Evolutionary conservation across 495 filamentous ascomycete species (phyloP).

Genomic region (Aspergillus taichungensis): DNA sequence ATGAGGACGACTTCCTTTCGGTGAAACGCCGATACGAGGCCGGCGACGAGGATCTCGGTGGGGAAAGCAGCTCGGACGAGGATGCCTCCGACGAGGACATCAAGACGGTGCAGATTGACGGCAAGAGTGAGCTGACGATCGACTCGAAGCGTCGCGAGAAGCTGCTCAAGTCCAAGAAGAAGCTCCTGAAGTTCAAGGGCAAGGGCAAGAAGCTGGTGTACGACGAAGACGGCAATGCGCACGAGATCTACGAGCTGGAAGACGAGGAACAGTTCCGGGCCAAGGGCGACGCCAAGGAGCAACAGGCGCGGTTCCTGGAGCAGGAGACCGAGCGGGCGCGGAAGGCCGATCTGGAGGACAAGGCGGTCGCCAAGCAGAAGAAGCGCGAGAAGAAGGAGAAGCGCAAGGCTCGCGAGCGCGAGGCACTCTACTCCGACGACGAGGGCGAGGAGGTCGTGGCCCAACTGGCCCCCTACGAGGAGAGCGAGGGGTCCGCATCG

Average conservation of each 20-base stretch:
- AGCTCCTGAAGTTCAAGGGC: conserved; percentile 77
- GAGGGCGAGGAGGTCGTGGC: conserved; percentile 35
- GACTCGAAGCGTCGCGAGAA: conserved; percentile 92
- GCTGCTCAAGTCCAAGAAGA: conserved; percentile 88
- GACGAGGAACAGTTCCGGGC: conserved; percentile 69
- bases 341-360: conserved; percentile 72
- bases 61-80: conserved; percentile 13
- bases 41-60: conserved; percentile 29
- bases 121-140: conserved; percentile 61
- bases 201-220: conserved; percentile 77
- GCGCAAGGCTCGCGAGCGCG: conserved; percentile 65
- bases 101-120: conserved; percentile 39
- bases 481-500: conserved; percentile 21
- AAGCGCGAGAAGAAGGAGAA: conserved; percentile 80
- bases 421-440: conserved; percentile 28
- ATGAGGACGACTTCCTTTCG: conserved; percentile 73
- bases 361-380: conserved; percentile 69
- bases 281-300: conserved; percentile 62
- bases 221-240: conserved; percentile 82
- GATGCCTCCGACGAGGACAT: conserved; percentile 10
- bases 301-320: conserved; percentile 68
- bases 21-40: conserved; percentile 75
- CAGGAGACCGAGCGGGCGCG: conserved; percentile 62
- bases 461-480: conserved; percentile 35
- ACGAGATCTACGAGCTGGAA: conserved; percentile 79